A percentile compares a stretch with the other conserved stretches of the same genome.
phyloP scores from a whole-genome alignment of 2,329 filamentous ascomycete genomes.

The Ceratocystis destructans region DNA sequence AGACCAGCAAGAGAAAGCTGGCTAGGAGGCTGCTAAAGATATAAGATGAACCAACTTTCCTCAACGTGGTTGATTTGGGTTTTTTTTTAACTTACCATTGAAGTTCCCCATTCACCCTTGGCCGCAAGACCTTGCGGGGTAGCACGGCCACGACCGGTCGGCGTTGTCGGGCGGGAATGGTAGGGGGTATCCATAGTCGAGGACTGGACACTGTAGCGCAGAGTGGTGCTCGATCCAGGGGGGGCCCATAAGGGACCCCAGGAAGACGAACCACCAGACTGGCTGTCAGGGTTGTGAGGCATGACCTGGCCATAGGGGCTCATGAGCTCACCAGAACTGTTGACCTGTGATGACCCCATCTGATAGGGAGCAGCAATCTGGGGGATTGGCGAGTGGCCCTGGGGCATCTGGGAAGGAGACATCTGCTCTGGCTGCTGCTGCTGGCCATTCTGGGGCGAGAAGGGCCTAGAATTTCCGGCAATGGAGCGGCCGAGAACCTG shows the following conservation, averaged over 20 bases:
- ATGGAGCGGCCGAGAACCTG: slow-evolving; percentile 23
- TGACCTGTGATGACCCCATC: slow-evolving; percentile 9
- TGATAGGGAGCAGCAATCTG: slow-evolving; percentile 13
- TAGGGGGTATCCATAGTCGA: slow-evolving; percentile 20
- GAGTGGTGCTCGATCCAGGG: slow-evolving; percentile 12
- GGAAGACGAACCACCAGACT: slow-evolving; percentile 12
- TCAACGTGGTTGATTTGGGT: neutral
- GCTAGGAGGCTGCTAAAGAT: slow-evolving; percentile 29
- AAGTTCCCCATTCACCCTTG: slow-evolving; percentile 21
- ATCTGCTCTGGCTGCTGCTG: slow-evolving; percentile 18
- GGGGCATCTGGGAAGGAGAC: slow-evolving; percentile 21
- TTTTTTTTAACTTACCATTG: slow-evolving; percentile 22
- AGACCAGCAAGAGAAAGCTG: slow-evolving; percentile 31
- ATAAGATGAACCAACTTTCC: slow-evolving; percentile 7
- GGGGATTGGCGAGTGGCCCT: slow-evolving; percentile 21
- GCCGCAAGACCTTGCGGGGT: slow-evolving; percentile 22
- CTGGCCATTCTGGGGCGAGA: slow-evolving; percentile 10
- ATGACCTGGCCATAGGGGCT: slow-evolving; percentile 16
- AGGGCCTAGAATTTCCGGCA: slow-evolving; percentile 22
- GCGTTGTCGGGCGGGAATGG: slow-evolving; percentile 23
- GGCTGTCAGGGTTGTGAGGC: slow-evolving; percentile 11
- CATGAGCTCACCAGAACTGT: slow-evolving; percentile 13
- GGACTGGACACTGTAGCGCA: slow-evolving; percentile 18
- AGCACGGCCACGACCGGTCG: slow-evolving; percentile 24
- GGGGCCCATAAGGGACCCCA: slow-evolving; percentile 18